phyloP scores from a whole-genome alignment of 2,329 filamentous ascomycete genomes.

The Venturia nashicola region DNA sequence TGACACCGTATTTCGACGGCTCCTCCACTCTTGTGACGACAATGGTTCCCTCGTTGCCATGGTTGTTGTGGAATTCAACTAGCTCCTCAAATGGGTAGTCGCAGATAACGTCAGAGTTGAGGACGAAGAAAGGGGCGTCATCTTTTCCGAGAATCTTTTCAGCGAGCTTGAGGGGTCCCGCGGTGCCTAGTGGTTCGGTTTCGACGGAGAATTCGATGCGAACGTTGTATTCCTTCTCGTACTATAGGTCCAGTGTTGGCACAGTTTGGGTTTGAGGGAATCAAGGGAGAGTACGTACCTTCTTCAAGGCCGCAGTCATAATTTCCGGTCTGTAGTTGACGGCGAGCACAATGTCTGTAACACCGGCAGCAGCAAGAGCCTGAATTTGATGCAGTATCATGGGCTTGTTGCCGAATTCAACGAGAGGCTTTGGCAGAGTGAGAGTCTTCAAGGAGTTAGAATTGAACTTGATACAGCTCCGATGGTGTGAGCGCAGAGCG shows the following conservation, averaged over 20 bases:
- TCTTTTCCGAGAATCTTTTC: conserved; percentile 89
- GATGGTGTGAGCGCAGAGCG: neutral
- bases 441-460: conserved; percentile 54
- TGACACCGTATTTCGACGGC: conserved; percentile 95
- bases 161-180: conserved; percentile 88
- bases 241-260: conserved; percentile 33
- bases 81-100: conserved; percentile 91
- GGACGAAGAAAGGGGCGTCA: conserved; percentile 89
- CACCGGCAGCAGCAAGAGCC: conserved; percentile 81
- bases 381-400: conserved; percentile 99
- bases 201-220: conserved; percentile 97
- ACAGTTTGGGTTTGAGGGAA: neutral
- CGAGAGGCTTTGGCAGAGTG: conserved; percentile 90
- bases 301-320: conserved; percentile 87
- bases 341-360: conserved; percentile 93
- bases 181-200: conserved; percentile 86
- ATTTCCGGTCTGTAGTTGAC: conserved; percentile 98
- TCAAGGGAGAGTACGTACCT: conserved; percentile 39
- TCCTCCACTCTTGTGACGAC: conserved; percentile 98
- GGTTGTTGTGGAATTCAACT: conserved; percentile 79
- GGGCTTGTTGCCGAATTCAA: conserved; percentile 97
- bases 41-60: conserved; percentile 94
- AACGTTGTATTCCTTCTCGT: conserved; percentile 84
- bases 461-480: conserved; percentile 1
- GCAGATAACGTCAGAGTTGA: conserved; percentile 98